These are phyloP conservation scores for Lactarius sp. DNA, from an alignment of 768 basidiomycete species.

Conservation along the genomic window DNA sequence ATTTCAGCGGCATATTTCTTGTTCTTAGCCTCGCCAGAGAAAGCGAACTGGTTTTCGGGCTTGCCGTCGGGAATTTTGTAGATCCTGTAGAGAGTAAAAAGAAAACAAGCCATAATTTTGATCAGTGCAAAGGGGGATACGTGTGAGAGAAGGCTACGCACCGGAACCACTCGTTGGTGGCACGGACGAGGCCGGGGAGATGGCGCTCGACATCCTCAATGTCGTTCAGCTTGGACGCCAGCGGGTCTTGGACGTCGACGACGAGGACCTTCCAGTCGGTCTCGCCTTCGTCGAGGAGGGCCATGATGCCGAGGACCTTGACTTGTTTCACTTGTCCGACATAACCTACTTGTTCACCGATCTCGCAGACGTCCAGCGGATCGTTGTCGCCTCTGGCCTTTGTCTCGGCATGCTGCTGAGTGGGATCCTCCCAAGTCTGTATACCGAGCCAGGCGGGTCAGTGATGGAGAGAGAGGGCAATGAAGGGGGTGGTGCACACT, in stretches of 20 bases:
- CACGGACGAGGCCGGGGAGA: conserved; percentile 92
- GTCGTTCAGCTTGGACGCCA: conserved; percentile 95
- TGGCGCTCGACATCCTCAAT: conserved; percentile 99
- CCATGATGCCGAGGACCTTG: conserved; percentile 99
- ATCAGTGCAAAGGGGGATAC: background rate
- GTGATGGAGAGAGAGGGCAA: background rate
- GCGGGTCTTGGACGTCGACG: conserved; percentile 92
- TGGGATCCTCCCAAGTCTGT: conserved; percentile 98
- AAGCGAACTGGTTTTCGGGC: conserved; percentile 97
- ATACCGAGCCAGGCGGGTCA: background rate
- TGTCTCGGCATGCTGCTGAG: conserved; percentile 84
- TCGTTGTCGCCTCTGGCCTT: conserved; percentile 99
- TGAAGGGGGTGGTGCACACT: background rate
- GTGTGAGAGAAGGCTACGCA: conserved; percentile 28
- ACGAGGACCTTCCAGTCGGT: conserved; percentile 99
- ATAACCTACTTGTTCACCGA: conserved; percentile 97
- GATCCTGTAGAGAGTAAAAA: conserved; percentile 46
- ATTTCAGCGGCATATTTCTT: conserved; percentile 99
- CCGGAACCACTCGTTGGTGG: conserved; percentile 99
- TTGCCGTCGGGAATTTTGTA: conserved; percentile 97
- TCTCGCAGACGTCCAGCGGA: conserved; percentile 99
- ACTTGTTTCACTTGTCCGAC: conserved; percentile 98
- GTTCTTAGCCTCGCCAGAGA: conserved; percentile 99
- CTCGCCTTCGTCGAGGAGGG: conserved; percentile 97
- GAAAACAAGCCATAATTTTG: background rate